A percentile compares a stretch with the other conserved stretches of the same genome.
phyloP scores from a whole-genome alignment of 192 early-diverging fungal genomes.

The Endogone sp. region DNA sequence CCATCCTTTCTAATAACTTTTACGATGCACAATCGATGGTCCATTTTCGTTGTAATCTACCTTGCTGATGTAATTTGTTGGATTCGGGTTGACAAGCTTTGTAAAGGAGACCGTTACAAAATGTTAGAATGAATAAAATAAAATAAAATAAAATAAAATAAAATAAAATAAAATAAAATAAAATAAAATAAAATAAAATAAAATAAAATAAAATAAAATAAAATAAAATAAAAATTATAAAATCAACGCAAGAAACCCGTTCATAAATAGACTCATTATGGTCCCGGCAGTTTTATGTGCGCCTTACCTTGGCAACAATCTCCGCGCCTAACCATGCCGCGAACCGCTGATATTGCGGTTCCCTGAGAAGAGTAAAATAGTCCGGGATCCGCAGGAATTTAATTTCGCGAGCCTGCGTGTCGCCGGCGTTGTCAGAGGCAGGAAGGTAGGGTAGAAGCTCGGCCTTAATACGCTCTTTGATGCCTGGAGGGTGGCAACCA shows the following conservation, averaged over 20 bases:
- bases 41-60: constrained; percentile 92
- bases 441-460: constrained; percentile 60
- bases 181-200: too few species aligned
- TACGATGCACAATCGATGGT: constrained; percentile 72
- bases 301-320: constrained; percentile 83
- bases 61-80: constrained; percentile 68
- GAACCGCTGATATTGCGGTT: constrained; percentile 52
- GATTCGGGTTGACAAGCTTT: constrained; percentile 57
- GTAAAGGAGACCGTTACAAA: too few species aligned
- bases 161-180: too few species aligned
- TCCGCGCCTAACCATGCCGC: constrained; percentile 77
- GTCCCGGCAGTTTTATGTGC: too few species aligned
- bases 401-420: constrained; percentile 80
- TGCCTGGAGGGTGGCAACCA: constrained; percentile 35
- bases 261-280: too few species aligned
- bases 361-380: constrained; percentile 79
- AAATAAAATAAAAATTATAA: too few species aligned
- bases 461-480: constrained; percentile 68
- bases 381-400: constrained; percentile 82
- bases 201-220: too few species aligned
- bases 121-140: background rate
- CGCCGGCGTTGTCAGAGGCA: constrained; percentile 78
- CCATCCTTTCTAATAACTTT: constrained; percentile 44
- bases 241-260: too few species aligned
- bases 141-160: too few species aligned